Conservation (phyloP, 768 basidiomycete genomes). For the Boletus insuetus region DNA sequence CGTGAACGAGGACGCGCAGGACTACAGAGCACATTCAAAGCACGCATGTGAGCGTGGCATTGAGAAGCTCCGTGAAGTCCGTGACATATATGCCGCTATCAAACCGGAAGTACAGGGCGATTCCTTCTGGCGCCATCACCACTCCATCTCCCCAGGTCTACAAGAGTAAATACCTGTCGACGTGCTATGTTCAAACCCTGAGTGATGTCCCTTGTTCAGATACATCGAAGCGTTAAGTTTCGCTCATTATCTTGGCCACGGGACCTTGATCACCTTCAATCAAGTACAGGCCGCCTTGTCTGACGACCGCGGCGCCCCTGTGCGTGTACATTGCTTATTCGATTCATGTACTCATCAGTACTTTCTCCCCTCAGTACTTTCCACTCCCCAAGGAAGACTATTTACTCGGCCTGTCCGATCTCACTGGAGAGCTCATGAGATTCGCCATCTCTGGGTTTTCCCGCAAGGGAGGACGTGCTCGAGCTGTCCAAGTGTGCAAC, state of each 20-base stretch:
- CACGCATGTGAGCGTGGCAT: slow-evolving; percentile 51
- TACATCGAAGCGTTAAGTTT: slow-evolving; percentile 94
- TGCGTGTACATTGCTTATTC: slow-evolving; percentile 37
- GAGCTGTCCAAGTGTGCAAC: slow-evolving; percentile 59
- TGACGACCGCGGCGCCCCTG: slow-evolving; percentile 60
- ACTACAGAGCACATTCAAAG: slow-evolving; percentile 29
- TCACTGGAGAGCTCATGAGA: slow-evolving; percentile 97
- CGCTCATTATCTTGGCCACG: slow-evolving; percentile 75
- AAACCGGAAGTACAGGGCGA: slow-evolving; percentile 61
- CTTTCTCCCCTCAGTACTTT: slow-evolving; percentile 56
- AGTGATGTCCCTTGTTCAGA: slow-evolving; percentile 25
- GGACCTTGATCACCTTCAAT: slow-evolving; percentile 60
- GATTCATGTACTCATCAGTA: slow-evolving; percentile 2
- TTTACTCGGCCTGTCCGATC: slow-evolving; percentile 86
- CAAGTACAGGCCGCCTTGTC: slow-evolving; percentile 66
- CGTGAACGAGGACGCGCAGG: slow-evolving; percentile 40
- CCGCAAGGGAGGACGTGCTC: slow-evolving; percentile 59
- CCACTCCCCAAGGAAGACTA: slow-evolving; percentile 80
- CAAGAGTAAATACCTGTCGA: slow-evolving; percentile 55
- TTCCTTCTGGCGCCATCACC: slow-evolving; percentile 75
- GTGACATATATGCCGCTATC: slow-evolving; percentile 59
- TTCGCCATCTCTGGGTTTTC: slow-evolving; percentile 84
- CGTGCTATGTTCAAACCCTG: background rate
- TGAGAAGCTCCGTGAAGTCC: slow-evolving; percentile 66
- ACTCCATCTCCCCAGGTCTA: slow-evolving; percentile 72